A percentile compares a stretch with the other conserved stretches of the same genome.
Evolutionary conservation across 176 grass and related monocot genomes (phyloP).

Genomic region (Puccinellia tenuiflora): DNA sequence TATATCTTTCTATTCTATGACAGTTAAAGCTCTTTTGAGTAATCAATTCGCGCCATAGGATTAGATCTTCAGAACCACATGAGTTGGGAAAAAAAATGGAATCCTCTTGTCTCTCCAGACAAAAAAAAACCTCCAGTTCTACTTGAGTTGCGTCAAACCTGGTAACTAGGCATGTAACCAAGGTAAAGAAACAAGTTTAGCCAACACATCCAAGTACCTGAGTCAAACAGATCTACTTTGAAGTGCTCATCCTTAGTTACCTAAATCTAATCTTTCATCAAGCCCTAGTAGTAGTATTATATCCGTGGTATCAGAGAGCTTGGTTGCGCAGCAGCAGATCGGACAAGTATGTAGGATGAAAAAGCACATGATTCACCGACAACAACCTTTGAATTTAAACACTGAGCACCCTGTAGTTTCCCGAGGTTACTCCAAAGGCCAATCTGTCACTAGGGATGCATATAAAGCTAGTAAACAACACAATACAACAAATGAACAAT

Average conservation of each 20-base stretch:
- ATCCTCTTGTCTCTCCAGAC: slow-evolving; percentile 12
- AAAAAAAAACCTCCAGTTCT: slow-evolving; percentile 1
- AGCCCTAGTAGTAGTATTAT: slow-evolving; percentile 18
- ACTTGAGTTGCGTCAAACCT: slow-evolving; percentile 7
- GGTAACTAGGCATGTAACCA: not conserved
- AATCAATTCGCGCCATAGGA: not conserved
- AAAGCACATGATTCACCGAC: not conserved
- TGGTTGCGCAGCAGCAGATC: not conserved
- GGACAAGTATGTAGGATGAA: slow-evolving; percentile 26
- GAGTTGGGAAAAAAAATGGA: slow-evolving; percentile 26
- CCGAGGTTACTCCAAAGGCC: not conserved
- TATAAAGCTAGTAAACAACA: not conserved
- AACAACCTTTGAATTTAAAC: slow-evolving; percentile 26
- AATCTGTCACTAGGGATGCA: not conserved
- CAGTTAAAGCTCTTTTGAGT: not conserved
- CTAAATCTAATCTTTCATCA: slow-evolving; percentile 1
- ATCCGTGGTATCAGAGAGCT: slow-evolving; percentile 17
- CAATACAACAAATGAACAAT: not conserved
- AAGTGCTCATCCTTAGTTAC: slow-evolving; percentile 22
- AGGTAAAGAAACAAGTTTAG: slow-evolving; percentile 12
- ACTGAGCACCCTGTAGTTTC: not conserved
- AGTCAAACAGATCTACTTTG: slow-evolving; percentile 31
- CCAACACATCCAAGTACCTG: not conserved
- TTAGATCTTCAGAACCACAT: slow-evolving; percentile 18
- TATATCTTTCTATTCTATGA: not conserved